Evolutionary conservation across 2,329 filamentous ascomycete genomes (phyloP).

Genomic region (Ascochyta koolunga): DNA sequence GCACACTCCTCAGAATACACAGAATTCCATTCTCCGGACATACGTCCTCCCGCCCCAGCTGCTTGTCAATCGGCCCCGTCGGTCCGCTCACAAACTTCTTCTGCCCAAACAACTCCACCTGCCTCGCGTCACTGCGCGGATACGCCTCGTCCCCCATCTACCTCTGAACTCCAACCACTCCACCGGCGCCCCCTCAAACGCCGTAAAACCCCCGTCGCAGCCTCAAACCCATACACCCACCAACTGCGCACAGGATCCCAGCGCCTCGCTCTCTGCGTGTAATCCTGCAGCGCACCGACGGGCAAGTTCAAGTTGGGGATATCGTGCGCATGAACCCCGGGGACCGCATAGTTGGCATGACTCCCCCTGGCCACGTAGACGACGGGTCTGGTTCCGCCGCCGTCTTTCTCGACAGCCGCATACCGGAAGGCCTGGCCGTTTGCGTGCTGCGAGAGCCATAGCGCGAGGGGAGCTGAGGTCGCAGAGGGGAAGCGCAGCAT

Average conservation of each 20-base stretch:
- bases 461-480: conserved; percentile 51
- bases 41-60: conserved; percentile 60
- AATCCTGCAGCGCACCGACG: conserved; percentile 56
- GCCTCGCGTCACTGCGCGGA: conserved; percentile 56
- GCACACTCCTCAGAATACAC: conserved; percentile 53
- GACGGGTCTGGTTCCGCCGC: conserved; percentile 62
- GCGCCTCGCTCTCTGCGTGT: conserved; percentile 60
- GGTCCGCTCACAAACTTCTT: conserved; percentile 63
- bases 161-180: conserved; percentile 64
- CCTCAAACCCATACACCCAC: conserved; percentile 63
- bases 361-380: conserved; percentile 65
- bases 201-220: conserved; percentile 50
- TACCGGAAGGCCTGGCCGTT: conserved; percentile 69
- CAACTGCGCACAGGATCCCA: conserved; percentile 66
- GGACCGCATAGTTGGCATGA: conserved; percentile 68
- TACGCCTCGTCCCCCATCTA: conserved; percentile 69
- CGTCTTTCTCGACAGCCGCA: conserved; percentile 58
- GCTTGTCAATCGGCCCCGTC: conserved; percentile 66
- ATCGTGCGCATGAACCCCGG: conserved; percentile 66
- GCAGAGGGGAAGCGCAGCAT: conserved; percentile 69
- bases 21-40: conserved; percentile 60
- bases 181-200: conserved; percentile 57
- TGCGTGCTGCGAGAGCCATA: conserved; percentile 70
- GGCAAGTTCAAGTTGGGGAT: conserved; percentile 67
- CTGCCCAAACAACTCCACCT: conserved; percentile 53